These are phyloP conservation scores for Colletotrichum sublineola DNA, from an alignment of 2,329 filamentous ascomycete species.

Conservation along the genomic window DNA sequence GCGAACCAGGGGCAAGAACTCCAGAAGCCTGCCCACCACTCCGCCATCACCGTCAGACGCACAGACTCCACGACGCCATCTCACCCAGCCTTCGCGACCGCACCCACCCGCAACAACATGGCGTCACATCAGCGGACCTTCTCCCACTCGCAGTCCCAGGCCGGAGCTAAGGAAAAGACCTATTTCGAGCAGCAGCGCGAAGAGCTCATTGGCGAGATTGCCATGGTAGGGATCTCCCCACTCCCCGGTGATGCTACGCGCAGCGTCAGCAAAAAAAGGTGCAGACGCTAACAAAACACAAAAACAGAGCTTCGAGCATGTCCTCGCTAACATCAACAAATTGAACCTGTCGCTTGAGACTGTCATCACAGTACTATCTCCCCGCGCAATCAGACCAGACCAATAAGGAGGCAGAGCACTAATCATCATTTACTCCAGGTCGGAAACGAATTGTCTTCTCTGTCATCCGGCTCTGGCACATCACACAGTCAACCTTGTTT, in stretches of 20 bases:
- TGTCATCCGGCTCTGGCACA: too few species aligned
- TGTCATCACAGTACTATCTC: slow-evolving; percentile 78
- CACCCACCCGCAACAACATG: slow-evolving; percentile 12
- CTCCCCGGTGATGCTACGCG: background rate
- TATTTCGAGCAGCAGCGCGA: slow-evolving; percentile 85
- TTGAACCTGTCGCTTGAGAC: slow-evolving; percentile 93
- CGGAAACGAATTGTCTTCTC: slow-evolving; percentile 76
- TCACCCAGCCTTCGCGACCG: background rate
- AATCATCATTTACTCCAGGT: slow-evolving; percentile 64
- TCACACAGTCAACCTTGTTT: too few species aligned
- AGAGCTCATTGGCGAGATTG: slow-evolving; percentile 78
- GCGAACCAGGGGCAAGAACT: too few species aligned
- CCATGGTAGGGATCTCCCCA: slow-evolving; percentile 65
- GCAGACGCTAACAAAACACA: slow-evolving; percentile 13
- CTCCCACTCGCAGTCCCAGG: slow-evolving; percentile 40
- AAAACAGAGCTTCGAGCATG: slow-evolving; percentile 81
- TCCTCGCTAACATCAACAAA: slow-evolving; percentile 95
- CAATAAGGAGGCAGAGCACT: background rate
- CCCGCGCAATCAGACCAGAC: fast-evolving
- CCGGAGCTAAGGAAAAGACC: slow-evolving; percentile 60
- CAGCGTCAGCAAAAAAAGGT: slow-evolving; percentile 56
- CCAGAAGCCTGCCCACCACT: slow-evolving; percentile 3
- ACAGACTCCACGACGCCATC: slow-evolving; percentile 21
- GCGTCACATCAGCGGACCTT: slow-evolving; percentile 42
- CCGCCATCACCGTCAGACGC: slow-evolving; percentile 29